Conservation (phyloP, 768 basidiomycete genomes). For the Termitomyces sp. region DNA sequence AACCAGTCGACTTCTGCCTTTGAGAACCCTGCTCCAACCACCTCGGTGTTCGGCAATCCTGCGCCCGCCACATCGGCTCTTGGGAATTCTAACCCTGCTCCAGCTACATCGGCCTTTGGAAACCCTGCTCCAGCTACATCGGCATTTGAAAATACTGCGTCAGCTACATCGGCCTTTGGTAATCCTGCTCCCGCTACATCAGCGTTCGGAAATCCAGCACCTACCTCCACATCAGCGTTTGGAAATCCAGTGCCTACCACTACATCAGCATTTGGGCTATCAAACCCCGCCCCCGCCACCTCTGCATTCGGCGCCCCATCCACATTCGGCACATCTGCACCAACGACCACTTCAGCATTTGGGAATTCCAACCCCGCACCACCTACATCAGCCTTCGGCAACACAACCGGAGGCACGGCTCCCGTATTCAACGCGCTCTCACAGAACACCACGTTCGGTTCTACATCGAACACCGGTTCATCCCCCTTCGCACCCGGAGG, state of each 20-base stretch:
- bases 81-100: background rate
- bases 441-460: slow-evolving; percentile 5
- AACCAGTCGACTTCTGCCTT: slow-evolving; percentile 16
- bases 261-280: slow-evolving; percentile 21
- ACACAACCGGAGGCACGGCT: background rate
- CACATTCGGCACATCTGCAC: too few species aligned
- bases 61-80: slow-evolving; percentile 5
- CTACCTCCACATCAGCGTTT: slow-evolving; percentile 21
- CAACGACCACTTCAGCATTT: too few species aligned
- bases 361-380: background rate
- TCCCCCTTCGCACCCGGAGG: slow-evolving; percentile 10
- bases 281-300: background rate
- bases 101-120: slow-evolving; percentile 18
- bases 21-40: slow-evolving; percentile 13
- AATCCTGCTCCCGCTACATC: slow-evolving; percentile 4
- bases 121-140: slow-evolving; percentile 4
- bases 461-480: slow-evolving; percentile 5
- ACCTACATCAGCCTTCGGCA: slow-evolving; percentile 18
- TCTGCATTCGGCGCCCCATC: background rate
- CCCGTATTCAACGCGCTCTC: background rate
- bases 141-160: slow-evolving; percentile 2
- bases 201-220: slow-evolving; percentile 5
- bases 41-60: slow-evolving; percentile 17
- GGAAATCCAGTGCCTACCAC: slow-evolving; percentile 6
- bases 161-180: slow-evolving; percentile 17